Evolutionary conservation across 768 basidiomycete genomes (phyloP).

Genomic region (Naganishia randhawae): DNA sequence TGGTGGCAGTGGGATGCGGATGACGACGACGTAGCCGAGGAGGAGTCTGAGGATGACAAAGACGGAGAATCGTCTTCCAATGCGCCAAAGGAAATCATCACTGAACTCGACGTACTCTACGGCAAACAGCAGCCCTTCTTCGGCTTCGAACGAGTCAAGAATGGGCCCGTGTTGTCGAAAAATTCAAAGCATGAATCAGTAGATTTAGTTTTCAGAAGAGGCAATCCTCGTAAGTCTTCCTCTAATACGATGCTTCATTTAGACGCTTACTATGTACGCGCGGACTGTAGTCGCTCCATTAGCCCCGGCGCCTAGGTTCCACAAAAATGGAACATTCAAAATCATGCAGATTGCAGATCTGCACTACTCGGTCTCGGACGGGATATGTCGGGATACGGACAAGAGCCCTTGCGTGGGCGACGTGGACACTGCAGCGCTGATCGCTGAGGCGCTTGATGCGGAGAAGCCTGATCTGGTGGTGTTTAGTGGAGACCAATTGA

Average conservation of each 20-base stretch:
- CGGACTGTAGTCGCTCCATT: slow-evolving; percentile 59
- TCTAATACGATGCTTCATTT: neutral
- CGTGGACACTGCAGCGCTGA: slow-evolving; percentile 68
- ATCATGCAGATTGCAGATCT: slow-evolving; percentile 88
- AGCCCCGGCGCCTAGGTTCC: slow-evolving; percentile 78
- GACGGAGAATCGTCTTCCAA: neutral
- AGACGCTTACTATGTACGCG: neutral
- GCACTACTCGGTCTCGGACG: slow-evolving; percentile 79
- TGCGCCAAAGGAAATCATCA: slow-evolving; percentile 61
- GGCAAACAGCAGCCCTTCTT: slow-evolving; percentile 81
- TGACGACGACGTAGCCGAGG: neutral
- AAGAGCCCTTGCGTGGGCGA: slow-evolving; percentile 63
- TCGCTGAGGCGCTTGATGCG: slow-evolving; percentile 65
- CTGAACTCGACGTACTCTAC: slow-evolving; percentile 85
- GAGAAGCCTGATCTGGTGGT: slow-evolving; percentile 90
- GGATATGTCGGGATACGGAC: slow-evolving; percentile 69
- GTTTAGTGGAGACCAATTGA: slow-evolving; percentile 80
- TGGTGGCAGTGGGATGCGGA: slow-evolving; percentile 20
- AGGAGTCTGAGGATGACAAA: slow-evolving; percentile 19
- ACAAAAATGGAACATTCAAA: slow-evolving; percentile 76
- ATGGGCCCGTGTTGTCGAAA: slow-evolving; percentile 38
- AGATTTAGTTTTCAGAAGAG: slow-evolving; percentile 39
- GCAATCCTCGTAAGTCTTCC: slow-evolving; percentile 42
- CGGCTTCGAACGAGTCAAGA: slow-evolving; percentile 71
- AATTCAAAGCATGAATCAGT: slow-evolving; percentile 45